Evolutionary conservation across 2,329 filamentous ascomycete species (phyloP), one percentile per base, ranked within the genome.

Genomic region (Lasiodiplodia sp.): DNA sequence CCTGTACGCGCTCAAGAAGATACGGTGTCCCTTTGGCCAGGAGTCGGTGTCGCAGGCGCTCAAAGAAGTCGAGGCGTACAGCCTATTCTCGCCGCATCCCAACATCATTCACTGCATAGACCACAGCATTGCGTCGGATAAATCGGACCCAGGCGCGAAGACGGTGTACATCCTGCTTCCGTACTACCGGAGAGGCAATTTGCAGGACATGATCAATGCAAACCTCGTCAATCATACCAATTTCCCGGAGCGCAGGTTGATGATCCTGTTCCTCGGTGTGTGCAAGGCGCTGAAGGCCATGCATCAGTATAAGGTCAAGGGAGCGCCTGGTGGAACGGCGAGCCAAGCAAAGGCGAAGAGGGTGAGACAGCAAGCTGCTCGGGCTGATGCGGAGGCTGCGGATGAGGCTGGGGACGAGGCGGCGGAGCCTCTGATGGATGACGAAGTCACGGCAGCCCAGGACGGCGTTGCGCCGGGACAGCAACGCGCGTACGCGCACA

Each of bases 171-270:
- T 99, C 70, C 85, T 99, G 53, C 86, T 99, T 23, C 96, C 96
- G 14, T 99, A 98, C 84, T 99, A 97, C 83, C 87, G 94, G 75
- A 87, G 95, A 72, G 96, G 96, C 16, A 99, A 99, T 80, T 86
- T 99, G 47, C 96, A 99, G 82, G 96, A 99, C 82, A 91, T 96
- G 78, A 98, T 99, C 85, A 99, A 99, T 80, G 95, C 96, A 71
- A 99, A 99, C 81, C 85, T 98, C 67, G 95, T 99, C 80, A 98
- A 98, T 80, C 93, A 97, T 78, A 92, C 92, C 47, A 87, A 86
- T 64, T 98, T 99, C 75, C 94, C 95, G 0, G 95, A 98, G 83
- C 88, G 90, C 78, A 87, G 91, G 74, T 84, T 99, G 71, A 95
- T 98, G 94, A 85, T 90, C 69, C 81, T 99, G 69, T 97, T 99